phyloP scores from a whole-genome alignment of 257 asterid species.

The Fraxinus americana region DNA sequence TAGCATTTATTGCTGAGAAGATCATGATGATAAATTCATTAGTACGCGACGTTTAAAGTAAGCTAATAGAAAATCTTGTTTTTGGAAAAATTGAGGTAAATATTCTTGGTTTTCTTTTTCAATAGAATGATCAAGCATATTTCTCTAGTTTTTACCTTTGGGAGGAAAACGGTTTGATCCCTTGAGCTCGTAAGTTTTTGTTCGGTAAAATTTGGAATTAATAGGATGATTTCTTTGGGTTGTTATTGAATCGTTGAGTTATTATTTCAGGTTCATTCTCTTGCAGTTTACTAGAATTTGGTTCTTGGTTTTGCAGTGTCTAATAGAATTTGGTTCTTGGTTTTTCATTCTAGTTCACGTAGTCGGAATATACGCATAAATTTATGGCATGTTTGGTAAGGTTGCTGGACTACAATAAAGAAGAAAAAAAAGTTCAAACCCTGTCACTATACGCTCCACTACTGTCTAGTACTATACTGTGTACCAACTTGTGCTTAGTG shows the following conservation, averaged over 20 bases:
- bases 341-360: too few species aligned
- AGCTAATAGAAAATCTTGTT: background rate
- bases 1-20: background rate
- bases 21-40: background rate
- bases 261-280: slow-evolving; percentile 3
- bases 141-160: slow-evolving; percentile 5
- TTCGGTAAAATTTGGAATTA: background rate
- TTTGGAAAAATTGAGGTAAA: background rate
- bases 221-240: background rate
- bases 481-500: background rate
- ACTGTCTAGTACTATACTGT: background rate
- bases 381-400: background rate
- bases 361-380: too few species aligned
- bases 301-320: too few species aligned
- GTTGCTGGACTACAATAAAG: background rate
- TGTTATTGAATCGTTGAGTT: background rate
- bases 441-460: background rate
- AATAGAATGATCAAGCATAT: background rate
- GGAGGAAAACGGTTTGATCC: background rate
- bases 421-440: background rate
- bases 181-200: background rate
- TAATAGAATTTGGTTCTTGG: too few species aligned
- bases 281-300: background rate
- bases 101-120: background rate
- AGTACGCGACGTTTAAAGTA: too few species aligned